These are phyloP conservation scores for Cercospora sp. DNA, from an alignment of 2,329 filamentous ascomycete species.

Conservation along the genomic window DNA sequence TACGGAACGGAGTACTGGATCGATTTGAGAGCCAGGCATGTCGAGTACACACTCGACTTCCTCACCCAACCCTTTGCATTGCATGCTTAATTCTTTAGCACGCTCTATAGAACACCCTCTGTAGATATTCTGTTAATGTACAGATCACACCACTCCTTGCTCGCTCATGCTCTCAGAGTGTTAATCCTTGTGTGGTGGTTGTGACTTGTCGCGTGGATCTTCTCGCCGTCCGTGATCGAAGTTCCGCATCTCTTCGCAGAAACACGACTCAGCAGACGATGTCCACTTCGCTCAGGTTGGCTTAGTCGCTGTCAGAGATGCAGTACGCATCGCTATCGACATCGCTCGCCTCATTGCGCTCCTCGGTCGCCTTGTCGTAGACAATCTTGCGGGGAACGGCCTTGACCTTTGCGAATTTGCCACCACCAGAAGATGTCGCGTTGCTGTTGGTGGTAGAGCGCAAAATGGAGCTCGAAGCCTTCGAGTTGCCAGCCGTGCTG, in stretches of 20 bases:
- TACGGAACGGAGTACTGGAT: slow-evolving; percentile 6
- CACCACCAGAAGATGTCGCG: background rate
- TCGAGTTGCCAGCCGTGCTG: slow-evolving; percentile 9
- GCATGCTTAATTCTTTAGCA: background rate
- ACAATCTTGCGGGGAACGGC: slow-evolving; percentile 8
- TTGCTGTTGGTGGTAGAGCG: background rate
- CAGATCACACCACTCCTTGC: background rate
- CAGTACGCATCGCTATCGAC: slow-evolving; percentile 6
- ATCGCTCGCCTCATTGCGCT: slow-evolving; percentile 1
- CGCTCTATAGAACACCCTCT: slow-evolving; percentile 4
- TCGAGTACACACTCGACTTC: slow-evolving; percentile 8
- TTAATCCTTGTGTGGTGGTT: background rate
- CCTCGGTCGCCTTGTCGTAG: slow-evolving; percentile 1
- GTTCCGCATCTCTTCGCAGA: background rate
- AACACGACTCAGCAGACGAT: background rate
- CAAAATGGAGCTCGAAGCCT: background rate
- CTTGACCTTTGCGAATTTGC: slow-evolving; percentile 17
- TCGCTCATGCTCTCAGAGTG: background rate
- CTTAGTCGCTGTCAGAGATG: slow-evolving; percentile 17
- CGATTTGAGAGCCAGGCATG: slow-evolving; percentile 7
- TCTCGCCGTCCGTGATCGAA: background rate
- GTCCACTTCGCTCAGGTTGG: background rate
- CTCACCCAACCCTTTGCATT: slow-evolving; percentile 7
- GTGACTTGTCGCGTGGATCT: background rate
- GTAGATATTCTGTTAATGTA: slow-evolving; percentile 13